phyloP scores from a whole-genome alignment of 2,329 filamentous ascomycete genomes.

The Fusarium sp. region DNA sequence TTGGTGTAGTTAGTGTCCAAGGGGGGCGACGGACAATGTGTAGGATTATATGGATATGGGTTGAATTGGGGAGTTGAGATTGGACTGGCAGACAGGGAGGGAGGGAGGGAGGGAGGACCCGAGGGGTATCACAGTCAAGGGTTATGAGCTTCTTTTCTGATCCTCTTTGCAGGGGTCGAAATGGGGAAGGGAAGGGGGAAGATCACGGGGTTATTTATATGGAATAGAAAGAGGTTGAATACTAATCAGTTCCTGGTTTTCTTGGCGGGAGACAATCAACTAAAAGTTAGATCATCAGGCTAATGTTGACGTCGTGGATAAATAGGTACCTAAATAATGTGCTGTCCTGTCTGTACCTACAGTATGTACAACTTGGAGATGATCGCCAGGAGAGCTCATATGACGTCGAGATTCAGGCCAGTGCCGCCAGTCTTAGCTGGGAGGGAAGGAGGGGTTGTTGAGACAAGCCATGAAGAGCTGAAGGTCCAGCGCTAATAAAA shows the following conservation, averaged over 20 bases:
- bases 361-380: neutral
- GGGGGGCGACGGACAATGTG: neutral
- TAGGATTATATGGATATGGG: conserved; percentile 8
- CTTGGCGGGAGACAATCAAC: neutral
- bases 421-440: neutral
- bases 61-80: conserved; percentile 10
- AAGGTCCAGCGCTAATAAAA: conserved; percentile 2
- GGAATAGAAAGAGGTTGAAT: neutral
- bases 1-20: neutral
- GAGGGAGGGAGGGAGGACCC: conserved; percentile 30
- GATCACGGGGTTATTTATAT: neutral
- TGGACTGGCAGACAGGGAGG: conserved; percentile 33
- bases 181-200: neutral
- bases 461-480: conserved; percentile 26
- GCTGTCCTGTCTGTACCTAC: neutral
- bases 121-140: conserved; percentile 30
- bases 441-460: conserved; percentile 17
- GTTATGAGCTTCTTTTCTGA: conserved; percentile 30
- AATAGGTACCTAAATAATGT: neutral
- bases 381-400: conserved; percentile 29
- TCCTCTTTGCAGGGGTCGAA: conserved; percentile 2
- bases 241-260: neutral
- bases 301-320: conserved; percentile 34
- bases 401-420: conserved; percentile 24
- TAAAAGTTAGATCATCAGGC: conserved; percentile 1